Conservation (phyloP, 208 protist genomes). For the Leishmania mexicana region DNA sequence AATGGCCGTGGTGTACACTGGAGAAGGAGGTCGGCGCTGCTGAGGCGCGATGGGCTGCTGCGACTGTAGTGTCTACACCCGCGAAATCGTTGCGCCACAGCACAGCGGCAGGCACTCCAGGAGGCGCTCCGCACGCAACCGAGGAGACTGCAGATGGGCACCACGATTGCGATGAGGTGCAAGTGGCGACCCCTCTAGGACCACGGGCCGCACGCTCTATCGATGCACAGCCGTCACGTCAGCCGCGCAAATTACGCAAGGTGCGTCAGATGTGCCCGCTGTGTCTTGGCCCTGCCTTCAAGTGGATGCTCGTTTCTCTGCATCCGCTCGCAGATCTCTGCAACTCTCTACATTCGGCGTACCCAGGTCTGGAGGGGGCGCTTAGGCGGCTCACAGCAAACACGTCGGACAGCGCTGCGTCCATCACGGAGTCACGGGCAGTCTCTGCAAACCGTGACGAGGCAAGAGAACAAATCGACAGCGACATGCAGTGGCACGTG, state of each 20-base stretch:
- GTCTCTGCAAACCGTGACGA: background rate
- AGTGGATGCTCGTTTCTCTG: slow-evolving; percentile 65
- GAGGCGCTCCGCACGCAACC: background rate
- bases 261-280: slow-evolving; percentile 54
- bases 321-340: slow-evolving; percentile 55
- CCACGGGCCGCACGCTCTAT: background rate
- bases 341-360: slow-evolving; percentile 7
- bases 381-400: slow-evolving; percentile 18
- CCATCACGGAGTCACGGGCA: background rate
- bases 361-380: slow-evolving; percentile 28
- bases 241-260: slow-evolving; percentile 25
- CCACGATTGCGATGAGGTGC: background rate
- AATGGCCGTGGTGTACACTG: slow-evolving; percentile 39
- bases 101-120: background rate
- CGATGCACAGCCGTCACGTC: background rate
- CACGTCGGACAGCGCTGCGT: background rate
- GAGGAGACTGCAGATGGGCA: background rate
- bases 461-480: background rate
- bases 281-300: slow-evolving; percentile 64
- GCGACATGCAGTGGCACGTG: background rate
- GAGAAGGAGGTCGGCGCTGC: slow-evolving; percentile 2
- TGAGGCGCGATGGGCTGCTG: slow-evolving; percentile 14
- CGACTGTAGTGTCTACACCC: background rate
- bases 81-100: background rate
- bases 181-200: background rate